These are phyloP conservation scores for Fusarium nisikadoi DNA, from an alignment of 2,329 filamentous ascomycete genomes.

Conservation along the genomic window DNA sequence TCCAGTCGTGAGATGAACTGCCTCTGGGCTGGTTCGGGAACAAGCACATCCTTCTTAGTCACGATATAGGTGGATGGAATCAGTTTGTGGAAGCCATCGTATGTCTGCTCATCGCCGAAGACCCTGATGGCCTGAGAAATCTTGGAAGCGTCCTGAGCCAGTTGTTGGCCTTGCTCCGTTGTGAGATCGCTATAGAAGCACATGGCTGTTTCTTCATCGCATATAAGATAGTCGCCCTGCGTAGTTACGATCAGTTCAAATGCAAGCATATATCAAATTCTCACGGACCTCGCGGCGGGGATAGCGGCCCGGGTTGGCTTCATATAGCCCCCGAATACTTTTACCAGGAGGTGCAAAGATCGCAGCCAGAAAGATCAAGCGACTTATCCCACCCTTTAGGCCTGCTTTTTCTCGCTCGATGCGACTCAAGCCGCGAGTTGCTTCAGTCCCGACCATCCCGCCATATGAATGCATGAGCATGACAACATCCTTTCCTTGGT, in stretches of 20 bases:
- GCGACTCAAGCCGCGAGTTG: background rate
- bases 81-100: conserved; percentile 1
- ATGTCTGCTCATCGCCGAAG: conserved; percentile 7
- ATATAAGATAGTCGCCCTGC: background rate
- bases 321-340: background rate
- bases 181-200: conserved; percentile 17
- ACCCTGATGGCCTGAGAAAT: background rate
- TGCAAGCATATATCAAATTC: accelerated
- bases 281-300: background rate
- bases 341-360: conserved; percentile 12
- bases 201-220: conserved; percentile 15
- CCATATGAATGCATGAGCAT: conserved; percentile 24
- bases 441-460: conserved; percentile 14
- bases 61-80: conserved; percentile 6
- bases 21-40: background rate
- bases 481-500: background rate
- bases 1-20: conserved; percentile 5
- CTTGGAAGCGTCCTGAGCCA: background rate
- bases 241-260: accelerated
- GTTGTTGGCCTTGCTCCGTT: background rate
- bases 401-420: background rate
- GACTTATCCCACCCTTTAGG: background rate
- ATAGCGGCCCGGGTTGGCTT: background rate
- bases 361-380: conserved; percentile 1
- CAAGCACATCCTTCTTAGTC: background rate